Conservation (phyloP, 2,329 filamentous ascomycete genomes). For the Clathrospora elynae region DNA sequence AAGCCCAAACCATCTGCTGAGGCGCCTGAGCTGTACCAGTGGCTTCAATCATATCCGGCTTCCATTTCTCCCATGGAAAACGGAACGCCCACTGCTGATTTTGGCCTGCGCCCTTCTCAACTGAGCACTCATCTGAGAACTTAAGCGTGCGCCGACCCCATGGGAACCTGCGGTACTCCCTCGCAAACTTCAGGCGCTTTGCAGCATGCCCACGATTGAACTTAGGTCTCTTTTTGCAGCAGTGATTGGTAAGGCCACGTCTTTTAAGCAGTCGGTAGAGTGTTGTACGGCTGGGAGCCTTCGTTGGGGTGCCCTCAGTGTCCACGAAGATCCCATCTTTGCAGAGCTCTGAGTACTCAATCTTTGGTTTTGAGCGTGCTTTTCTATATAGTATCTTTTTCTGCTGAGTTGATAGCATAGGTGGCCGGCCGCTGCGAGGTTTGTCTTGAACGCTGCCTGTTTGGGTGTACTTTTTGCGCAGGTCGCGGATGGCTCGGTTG, state of each 20-base stretch:
- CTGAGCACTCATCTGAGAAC: no score
- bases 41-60: constrained; percentile 17
- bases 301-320: constrained; percentile 2
- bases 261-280: constrained; percentile 3
- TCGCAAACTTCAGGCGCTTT: neutral
- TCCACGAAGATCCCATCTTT: neutral
- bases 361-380: constrained; percentile 8
- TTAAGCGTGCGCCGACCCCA: constrained; percentile 7
- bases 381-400: constrained; percentile 3
- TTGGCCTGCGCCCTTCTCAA: no score
- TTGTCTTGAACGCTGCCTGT: no score
- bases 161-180: constrained; percentile 7
- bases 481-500: no score
- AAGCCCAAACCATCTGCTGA: constrained; percentile 24
- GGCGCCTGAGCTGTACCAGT: constrained; percentile 8
- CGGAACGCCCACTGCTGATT: no score
- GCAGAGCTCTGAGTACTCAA: constrained; percentile 10
- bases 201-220: neutral
- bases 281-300: constrained; percentile 4
- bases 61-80: constrained; percentile 18
- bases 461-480: no score
- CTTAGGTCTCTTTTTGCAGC: constrained; percentile 6
- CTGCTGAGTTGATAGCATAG: constrained; percentile 2
- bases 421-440: constrained; percentile 5
- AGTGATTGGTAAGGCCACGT: constrained; percentile 3